Conservation (phyloP, 2,329 filamentous ascomycete genomes). For the Scleromitrula shiraiana region DNA sequence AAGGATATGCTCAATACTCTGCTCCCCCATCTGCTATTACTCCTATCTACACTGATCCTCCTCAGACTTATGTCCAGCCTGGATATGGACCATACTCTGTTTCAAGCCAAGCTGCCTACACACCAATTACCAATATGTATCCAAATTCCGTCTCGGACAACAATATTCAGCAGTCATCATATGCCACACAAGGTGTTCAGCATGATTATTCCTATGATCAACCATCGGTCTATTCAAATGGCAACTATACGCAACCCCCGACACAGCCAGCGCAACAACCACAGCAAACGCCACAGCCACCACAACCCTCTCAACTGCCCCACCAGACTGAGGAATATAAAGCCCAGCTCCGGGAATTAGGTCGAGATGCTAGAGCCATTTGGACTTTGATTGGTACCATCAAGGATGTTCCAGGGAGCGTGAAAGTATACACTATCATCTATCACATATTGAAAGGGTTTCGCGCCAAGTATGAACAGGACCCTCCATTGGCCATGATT, state of each 20-base stretch:
- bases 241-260: neutral
- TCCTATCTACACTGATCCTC: conserved; percentile 18
- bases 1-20: conserved; percentile 19
- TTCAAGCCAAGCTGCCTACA: conserved; percentile 16
- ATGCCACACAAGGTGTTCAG: conserved; percentile 15
- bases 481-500: conserved; percentile 50
- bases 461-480: conserved; percentile 46
- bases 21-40: conserved; percentile 17
- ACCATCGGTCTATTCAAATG: conserved; percentile 19
- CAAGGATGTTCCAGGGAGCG: conserved; percentile 51
- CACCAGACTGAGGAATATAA: conserved; percentile 38
- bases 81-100: conserved; percentile 21
- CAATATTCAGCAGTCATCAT: conserved; percentile 14
- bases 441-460: conserved; percentile 54
- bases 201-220: conserved; percentile 20
- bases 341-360: conserved; percentile 44
- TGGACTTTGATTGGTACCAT: conserved; percentile 55
- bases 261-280: conserved; percentile 4
- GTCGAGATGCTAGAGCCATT: conserved; percentile 47
- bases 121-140: conserved; percentile 16
- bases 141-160: conserved; percentile 15
- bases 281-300: conserved; percentile 14
- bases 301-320: conserved; percentile 15
- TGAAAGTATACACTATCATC: conserved; percentile 57
- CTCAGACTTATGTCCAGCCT: conserved; percentile 23